Conservation (phyloP, 164 flowering plant genomes). For the Echeveria elegans region DNA sequence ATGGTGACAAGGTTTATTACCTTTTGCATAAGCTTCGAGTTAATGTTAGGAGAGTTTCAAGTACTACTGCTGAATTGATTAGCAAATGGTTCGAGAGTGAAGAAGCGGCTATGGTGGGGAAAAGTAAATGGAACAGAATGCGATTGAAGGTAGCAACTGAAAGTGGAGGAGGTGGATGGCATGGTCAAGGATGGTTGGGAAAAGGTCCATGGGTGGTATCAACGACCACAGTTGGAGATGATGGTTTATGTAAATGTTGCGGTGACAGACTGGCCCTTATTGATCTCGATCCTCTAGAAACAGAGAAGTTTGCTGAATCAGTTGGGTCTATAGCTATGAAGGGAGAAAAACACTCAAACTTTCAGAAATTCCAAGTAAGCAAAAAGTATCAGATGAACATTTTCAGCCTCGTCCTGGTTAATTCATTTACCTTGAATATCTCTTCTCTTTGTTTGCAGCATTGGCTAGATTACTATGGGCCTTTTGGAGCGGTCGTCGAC, state of each 20-base stretch:
- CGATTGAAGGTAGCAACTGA: constrained; percentile 37
- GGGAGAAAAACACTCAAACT: constrained; percentile 57
- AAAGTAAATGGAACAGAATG: constrained; percentile 45
- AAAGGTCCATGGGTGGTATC: constrained; percentile 58
- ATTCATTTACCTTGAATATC: constrained; percentile 5
- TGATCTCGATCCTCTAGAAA: constrained; percentile 74
- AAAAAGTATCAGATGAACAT: constrained; percentile 8
- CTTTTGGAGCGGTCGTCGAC: constrained; percentile 85
- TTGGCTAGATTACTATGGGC: constrained; percentile 88
- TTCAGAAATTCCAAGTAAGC: constrained; percentile 78
- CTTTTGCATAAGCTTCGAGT: constrained; percentile 70
- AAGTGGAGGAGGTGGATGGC: constrained; percentile 91
- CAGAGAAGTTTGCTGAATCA: constrained; percentile 70
- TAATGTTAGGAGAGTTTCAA: constrained; percentile 55
- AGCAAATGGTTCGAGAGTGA: constrained; percentile 58
- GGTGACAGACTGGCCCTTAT: constrained; percentile 59
- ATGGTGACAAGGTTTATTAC: constrained; percentile 63
- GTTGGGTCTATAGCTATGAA: constrained; percentile 65
- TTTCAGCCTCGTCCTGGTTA: constrained; percentile 7
- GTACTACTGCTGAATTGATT: constrained; percentile 53
- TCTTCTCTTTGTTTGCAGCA: constrained; percentile 35
- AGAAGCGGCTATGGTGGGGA: constrained; percentile 58
- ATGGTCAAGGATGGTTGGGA: constrained; percentile 92
- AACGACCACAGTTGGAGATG: constrained; percentile 36
- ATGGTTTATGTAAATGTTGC: constrained; percentile 65